A percentile compares a stretch with the other conserved stretches of the same genome.
Conservation (phyloP, 2,329 filamentous ascomycete species). For the Colletotrichum sp. region DNA sequence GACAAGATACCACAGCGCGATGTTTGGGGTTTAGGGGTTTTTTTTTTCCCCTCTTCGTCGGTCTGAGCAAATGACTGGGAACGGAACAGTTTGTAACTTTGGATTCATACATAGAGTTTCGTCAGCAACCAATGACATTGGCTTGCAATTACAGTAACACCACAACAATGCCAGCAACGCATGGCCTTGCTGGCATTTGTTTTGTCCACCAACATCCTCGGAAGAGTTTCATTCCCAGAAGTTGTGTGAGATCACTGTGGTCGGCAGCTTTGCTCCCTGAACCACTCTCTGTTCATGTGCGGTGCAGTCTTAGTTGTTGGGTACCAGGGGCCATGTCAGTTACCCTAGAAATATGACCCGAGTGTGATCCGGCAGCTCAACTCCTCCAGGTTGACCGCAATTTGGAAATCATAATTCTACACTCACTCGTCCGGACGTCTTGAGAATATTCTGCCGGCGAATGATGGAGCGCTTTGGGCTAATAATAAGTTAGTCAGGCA, state of each 20-base stretch:
- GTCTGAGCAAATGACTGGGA: background rate
- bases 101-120: background rate
- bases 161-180: background rate
- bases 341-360: background rate
- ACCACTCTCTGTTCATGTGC: background rate
- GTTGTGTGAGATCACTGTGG: background rate
- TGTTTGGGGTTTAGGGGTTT: background rate
- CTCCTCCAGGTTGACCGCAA: background rate
- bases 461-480: no score
- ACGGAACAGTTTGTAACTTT: background rate
- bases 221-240: background rate
- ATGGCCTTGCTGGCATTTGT: background rate
- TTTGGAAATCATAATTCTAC: background rate
- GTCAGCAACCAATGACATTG: background rate
- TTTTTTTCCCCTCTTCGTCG: background rate
- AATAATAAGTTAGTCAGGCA: background rate
- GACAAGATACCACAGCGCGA: background rate
- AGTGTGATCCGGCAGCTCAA: background rate
- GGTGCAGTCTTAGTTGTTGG: background rate
- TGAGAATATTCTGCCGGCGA: background rate
- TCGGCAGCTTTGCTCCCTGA: background rate
- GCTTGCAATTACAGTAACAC: background rate
- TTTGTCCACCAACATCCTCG: background rate
- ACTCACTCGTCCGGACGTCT: background rate
- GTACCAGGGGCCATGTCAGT: background rate